phyloP scores from a whole-genome alignment of 345 rosid genomes.

The Arabidopsis arenosa region DNA sequence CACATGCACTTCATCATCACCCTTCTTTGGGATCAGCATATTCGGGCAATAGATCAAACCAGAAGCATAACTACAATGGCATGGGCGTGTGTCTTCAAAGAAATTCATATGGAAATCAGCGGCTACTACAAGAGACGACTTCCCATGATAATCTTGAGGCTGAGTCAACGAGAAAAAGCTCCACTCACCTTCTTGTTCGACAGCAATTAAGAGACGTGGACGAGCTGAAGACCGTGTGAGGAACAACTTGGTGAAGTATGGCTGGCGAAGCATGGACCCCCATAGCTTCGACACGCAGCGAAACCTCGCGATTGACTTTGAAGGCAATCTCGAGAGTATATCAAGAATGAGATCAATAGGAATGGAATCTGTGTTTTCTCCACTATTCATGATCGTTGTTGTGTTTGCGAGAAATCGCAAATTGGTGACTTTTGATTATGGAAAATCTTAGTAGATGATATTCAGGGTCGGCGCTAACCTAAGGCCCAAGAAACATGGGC shows the following conservation, averaged over 20 bases:
- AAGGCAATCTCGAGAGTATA: too few relatives aligned
- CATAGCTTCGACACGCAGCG: too few relatives aligned
- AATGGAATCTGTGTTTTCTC: too few relatives aligned
- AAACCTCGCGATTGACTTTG: too few relatives aligned
- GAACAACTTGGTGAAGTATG: not conserved
- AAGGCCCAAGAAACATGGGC: too few relatives aligned
- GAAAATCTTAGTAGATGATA: too few relatives aligned
- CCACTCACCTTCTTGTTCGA: not conserved
- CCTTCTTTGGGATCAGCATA: not conserved
- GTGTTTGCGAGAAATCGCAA: too few relatives aligned
- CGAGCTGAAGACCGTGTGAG: not conserved
- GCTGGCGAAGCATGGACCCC: not conserved
- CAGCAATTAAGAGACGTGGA: not conserved
- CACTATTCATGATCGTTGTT: too few relatives aligned
- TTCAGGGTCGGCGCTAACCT: too few relatives aligned
- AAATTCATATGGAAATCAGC: too few relatives aligned
- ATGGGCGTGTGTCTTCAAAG: not conserved
- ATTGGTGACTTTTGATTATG: too few relatives aligned
- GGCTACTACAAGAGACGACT: not conserved
- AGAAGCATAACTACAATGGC: not conserved
- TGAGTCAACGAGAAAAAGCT: not conserved
- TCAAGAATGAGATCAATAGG: too few relatives aligned
- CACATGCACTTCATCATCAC: not conserved
- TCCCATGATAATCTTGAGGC: not conserved
- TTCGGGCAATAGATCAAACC: not conserved